A percentile compares a stretch with the other conserved stretches of the same genome.
Conservation (phyloP, 2,329 filamentous ascomycete genomes). For the Xylariaceae sp. region DNA sequence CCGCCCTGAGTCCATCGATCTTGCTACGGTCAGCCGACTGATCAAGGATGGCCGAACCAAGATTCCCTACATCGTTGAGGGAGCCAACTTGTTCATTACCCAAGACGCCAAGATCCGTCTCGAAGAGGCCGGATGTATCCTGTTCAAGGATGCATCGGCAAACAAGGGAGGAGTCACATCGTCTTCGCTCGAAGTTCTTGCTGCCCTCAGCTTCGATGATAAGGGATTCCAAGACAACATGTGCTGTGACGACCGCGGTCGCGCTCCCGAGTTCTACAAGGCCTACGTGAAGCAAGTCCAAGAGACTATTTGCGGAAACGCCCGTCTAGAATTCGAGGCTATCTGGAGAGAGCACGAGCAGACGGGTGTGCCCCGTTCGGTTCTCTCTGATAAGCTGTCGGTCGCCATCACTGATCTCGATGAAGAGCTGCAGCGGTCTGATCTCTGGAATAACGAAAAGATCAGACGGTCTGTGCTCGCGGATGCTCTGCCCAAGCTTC, state of each 20-base stretch:
- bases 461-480: constrained; percentile 72
- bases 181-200: constrained; percentile 91
- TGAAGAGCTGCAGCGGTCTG: constrained; percentile 89
- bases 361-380: constrained; percentile 72
- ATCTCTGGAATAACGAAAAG: constrained; percentile 79
- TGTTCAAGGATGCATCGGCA: constrained; percentile 96
- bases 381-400: constrained; percentile 87
- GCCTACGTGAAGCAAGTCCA: constrained; percentile 91
- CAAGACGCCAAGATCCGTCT: constrained; percentile 95
- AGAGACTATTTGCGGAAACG: constrained; percentile 84
- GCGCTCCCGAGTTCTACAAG: constrained; percentile 86
- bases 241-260: constrained; percentile 69
- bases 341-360: constrained; percentile 92
- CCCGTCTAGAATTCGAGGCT: constrained; percentile 90
- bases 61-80: constrained; percentile 94
- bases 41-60: constrained; percentile 83
- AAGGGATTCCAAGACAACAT: constrained; percentile 84
- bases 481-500: constrained; percentile 78
- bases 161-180: constrained; percentile 99
- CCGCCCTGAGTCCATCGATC: constrained; percentile 91
- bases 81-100: constrained; percentile 97
- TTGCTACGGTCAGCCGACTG: constrained; percentile 74
- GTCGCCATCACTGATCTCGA: constrained; percentile 93
- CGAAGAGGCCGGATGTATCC: constrained; percentile 87
- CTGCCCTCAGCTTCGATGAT: constrained; percentile 91